Evolutionary conservation across 2,329 filamentous ascomycete species (phyloP).

Genomic region (Apiospora phragmitis): DNA sequence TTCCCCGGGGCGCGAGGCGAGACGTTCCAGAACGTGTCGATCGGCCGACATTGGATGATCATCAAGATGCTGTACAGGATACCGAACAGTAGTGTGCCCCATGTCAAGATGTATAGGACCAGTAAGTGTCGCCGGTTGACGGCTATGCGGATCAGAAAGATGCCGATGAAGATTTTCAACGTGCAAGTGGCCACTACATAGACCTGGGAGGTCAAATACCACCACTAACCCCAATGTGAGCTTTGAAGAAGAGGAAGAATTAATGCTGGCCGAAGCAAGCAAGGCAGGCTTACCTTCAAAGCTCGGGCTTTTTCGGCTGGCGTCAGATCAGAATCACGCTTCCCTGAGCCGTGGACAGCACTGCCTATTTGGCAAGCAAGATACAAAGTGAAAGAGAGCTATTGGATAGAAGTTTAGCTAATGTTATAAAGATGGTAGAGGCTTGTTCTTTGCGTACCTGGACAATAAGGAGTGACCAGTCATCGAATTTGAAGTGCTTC

Average conservation of each 20-base stretch:
- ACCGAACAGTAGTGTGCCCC: neutral
- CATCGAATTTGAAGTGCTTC: neutral
- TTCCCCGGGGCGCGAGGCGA: conserved; percentile 11
- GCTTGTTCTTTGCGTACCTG: neutral
- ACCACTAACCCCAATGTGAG: conserved; percentile 9
- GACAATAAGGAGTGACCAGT: neutral
- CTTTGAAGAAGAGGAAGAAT: neutral
- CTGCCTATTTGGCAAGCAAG: neutral
- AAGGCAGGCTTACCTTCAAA: conserved; percentile 1
- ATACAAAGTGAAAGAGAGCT: neutral
- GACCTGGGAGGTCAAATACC: conserved; percentile 9
- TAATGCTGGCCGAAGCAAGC: too few species aligned
- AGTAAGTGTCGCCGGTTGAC: conserved; percentile 3
- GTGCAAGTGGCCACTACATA: conserved; percentile 11
- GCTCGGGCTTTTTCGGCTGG: neutral
- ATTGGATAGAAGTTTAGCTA: neutral
- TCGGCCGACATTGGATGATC: conserved; percentile 10
- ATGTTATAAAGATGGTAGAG: neutral
- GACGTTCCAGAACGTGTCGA: conserved; percentile 10
- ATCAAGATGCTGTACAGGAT: conserved; percentile 11
- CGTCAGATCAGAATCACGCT: neutral
- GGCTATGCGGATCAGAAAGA: conserved; percentile 13
- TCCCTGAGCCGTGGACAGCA: conserved; percentile 7
- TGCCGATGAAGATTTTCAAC: conserved; percentile 10
- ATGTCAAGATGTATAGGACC: neutral